These are phyloP conservation scores for Pilaira anomala DNA, from an alignment of 192 early-diverging fungal species.

Conservation along the genomic window DNA sequence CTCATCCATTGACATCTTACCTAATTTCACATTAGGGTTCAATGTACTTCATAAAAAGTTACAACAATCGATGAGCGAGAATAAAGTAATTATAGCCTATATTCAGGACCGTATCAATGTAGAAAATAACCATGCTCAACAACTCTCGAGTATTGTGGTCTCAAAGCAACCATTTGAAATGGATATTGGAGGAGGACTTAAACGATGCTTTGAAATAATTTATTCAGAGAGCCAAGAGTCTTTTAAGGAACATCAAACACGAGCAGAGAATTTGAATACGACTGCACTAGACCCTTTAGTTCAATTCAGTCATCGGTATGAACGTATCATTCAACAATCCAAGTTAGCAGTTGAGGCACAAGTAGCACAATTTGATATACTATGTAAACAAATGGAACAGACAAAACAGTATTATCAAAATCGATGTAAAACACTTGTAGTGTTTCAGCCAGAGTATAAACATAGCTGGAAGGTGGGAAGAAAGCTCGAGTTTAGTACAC, in stretches of 20 bases:
- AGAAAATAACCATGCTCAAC: slow-evolving; percentile 36
- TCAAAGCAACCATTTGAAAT: slow-evolving; percentile 32
- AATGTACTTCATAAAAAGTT: slow-evolving; percentile 51
- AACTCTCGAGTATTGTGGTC: slow-evolving; percentile 9
- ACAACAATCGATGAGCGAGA: slow-evolving; percentile 46
- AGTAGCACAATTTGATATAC: slow-evolving; percentile 7
- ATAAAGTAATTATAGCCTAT: slow-evolving; percentile 48
- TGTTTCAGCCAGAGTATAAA: background rate
- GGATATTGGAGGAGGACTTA: slow-evolving; percentile 46
- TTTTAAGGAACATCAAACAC: slow-evolving; percentile 38
- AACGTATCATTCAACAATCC: slow-evolving; percentile 14
- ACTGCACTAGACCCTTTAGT: slow-evolving; percentile 24
- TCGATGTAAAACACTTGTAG: background rate
- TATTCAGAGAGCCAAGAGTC: slow-evolving; percentile 46
- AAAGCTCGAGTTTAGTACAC: background rate
- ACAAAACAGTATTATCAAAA: background rate
- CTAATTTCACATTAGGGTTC: slow-evolving; percentile 42
- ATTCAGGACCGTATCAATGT: slow-evolving; percentile 43
- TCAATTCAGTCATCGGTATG: slow-evolving; percentile 9
- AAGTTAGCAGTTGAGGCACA: slow-evolving; percentile 14
- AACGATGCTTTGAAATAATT: slow-evolving; percentile 47
- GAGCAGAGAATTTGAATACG: slow-evolving; percentile 43
- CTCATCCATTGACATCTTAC: slow-evolving; percentile 14
- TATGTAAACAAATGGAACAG: background rate
- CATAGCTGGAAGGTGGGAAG: background rate